Conservation (phyloP, 208 protist genomes). For the Leishmania major region DNA sequence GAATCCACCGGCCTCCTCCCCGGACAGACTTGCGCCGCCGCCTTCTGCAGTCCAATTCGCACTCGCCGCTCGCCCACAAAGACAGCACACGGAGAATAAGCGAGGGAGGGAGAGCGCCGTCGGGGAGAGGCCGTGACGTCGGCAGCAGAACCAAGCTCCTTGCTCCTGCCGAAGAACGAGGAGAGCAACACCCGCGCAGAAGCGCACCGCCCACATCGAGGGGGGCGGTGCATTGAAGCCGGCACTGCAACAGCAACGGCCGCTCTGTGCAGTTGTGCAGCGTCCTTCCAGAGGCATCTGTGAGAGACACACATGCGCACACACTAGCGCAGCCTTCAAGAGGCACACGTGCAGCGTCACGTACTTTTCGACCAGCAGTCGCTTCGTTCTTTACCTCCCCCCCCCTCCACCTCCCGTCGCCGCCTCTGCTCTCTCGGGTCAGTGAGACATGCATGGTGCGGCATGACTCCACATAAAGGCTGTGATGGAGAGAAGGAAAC, state of each 20-base stretch:
- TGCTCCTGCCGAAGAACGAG: background rate
- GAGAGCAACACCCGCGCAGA: background rate
- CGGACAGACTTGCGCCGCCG: background rate
- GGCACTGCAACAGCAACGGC: background rate
- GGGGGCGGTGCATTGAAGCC: background rate
- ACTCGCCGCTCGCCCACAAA: background rate
- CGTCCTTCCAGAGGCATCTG: no score
- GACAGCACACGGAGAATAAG: background rate
- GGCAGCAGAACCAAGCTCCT: background rate
- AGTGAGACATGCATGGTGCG: no score
- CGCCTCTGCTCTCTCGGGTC: background rate
- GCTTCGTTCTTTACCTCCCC: background rate
- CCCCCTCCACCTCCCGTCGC: background rate
- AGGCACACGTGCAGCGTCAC: background rate
- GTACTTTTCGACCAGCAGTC: background rate
- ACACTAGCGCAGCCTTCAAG: no score
- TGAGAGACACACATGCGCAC: background rate
- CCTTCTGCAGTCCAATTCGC: background rate
- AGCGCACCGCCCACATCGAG: background rate
- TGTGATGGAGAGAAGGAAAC: background rate
- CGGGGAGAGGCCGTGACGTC: background rate
- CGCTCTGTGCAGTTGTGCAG: background rate
- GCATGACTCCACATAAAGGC: background rate
- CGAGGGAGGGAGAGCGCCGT: background rate
- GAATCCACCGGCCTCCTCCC: background rate